Percentiles rank a stretch among this genome's conserved stretches.
phyloP scores from a whole-genome alignment of 768 basidiomycete species.

The Lyophyllum atratum region DNA sequence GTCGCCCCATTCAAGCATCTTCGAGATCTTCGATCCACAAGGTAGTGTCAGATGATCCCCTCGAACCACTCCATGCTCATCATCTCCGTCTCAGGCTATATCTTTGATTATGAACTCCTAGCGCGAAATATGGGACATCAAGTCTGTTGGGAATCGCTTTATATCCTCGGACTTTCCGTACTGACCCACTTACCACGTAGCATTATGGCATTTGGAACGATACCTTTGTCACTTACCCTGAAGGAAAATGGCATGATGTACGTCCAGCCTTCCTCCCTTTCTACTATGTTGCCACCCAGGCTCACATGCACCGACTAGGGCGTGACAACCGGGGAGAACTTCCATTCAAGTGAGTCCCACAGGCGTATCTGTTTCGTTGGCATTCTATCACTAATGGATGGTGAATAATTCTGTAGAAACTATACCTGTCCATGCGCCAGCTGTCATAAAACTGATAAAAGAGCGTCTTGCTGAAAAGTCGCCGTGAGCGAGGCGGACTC shows the following conservation, averaged over 20 bases:
- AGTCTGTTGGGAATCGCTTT: constrained; percentile 23
- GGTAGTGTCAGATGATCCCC: constrained; percentile 33
- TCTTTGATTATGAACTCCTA: constrained; percentile 43
- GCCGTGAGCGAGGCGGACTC: neutral
- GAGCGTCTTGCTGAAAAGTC: constrained; percentile 39
- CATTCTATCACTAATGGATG: neutral
- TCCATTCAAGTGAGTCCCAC: constrained; percentile 23
- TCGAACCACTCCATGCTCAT: neutral
- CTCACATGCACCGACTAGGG: constrained; percentile 12
- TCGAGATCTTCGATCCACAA: constrained; percentile 67
- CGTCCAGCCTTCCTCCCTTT: constrained; percentile 8
- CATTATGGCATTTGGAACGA: constrained; percentile 74
- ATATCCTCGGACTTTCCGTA: neutral
- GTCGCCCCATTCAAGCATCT: constrained; percentile 62
- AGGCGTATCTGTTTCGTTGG: neutral
- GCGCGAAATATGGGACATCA: constrained; percentile 43
- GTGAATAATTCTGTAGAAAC: constrained; percentile 11
- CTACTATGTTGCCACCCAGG: neutral
- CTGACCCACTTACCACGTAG: constrained; percentile 16
- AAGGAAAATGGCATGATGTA: constrained; percentile 31
- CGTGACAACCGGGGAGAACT: constrained; percentile 16
- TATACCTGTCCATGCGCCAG: constrained; percentile 66
- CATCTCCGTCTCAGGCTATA: constrained; percentile 27
- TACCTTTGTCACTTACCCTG: constrained; percentile 43
- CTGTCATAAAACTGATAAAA: constrained; percentile 59